These are phyloP conservation scores for Penicillium sp. DNA, from an alignment of 2,329 filamentous ascomycete genomes.

Conservation along the genomic window DNA sequence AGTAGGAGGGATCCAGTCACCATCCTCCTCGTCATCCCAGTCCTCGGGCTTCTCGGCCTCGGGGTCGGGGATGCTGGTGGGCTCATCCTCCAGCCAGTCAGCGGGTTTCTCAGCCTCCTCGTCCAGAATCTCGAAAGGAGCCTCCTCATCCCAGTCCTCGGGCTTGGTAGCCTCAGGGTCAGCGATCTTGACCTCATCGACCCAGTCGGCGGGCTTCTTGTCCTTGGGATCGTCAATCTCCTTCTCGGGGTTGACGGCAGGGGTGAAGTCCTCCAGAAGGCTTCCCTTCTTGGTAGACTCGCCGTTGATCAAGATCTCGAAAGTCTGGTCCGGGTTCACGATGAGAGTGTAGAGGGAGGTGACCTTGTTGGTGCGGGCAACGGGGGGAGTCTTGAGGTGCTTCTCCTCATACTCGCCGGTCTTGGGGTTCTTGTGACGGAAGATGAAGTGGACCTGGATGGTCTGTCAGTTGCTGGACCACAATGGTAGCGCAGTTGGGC, in stretches of 20 bases:
- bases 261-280: slow-evolving; percentile 89
- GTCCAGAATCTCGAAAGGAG: slow-evolving; percentile 92
- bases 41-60: slow-evolving; percentile 97
- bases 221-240: slow-evolving; percentile 96
- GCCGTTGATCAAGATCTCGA: slow-evolving; percentile 87
- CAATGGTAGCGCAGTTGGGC: slow-evolving; percentile 36
- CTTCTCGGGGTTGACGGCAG: slow-evolving; percentile 86
- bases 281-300: slow-evolving; percentile 83
- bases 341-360: slow-evolving; percentile 95
- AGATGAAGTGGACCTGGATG: slow-evolving; percentile 76
- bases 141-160: slow-evolving; percentile 98
- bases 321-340: slow-evolving; percentile 94
- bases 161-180: slow-evolving; percentile 95
- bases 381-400: slow-evolving; percentile 81
- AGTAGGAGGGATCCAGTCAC: slow-evolving; percentile 89
- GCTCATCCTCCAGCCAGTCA: slow-evolving; percentile 94
- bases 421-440: slow-evolving; percentile 99
- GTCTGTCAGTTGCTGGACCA: slow-evolving; percentile 4
- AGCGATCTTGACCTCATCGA: slow-evolving; percentile 85
- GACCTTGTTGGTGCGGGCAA: slow-evolving; percentile 85
- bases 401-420: slow-evolving; percentile 99
- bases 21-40: slow-evolving; percentile 99
- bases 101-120: slow-evolving; percentile 87
- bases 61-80: slow-evolving; percentile 79
- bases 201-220: slow-evolving; percentile 92